Conservation (phyloP, 139 green algal species). For the Tetraselmis striata region DNA sequence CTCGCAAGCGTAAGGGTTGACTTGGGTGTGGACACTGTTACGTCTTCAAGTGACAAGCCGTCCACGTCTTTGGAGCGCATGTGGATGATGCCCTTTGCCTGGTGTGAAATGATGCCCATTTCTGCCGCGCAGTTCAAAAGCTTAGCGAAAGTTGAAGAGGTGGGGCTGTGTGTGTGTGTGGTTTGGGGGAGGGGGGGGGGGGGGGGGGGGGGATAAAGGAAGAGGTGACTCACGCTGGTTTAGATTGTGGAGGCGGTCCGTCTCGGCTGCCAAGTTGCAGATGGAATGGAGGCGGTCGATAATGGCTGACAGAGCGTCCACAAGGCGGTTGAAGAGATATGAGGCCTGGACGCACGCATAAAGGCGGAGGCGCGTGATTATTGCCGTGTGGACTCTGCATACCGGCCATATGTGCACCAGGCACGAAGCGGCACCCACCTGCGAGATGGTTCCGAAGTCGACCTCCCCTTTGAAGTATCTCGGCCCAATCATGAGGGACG, state of each 20-base stretch:
- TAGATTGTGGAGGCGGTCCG: conserved; percentile 53
- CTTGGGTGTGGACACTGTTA: neutral
- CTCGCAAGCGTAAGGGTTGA: neutral
- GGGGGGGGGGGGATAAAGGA: neutral
- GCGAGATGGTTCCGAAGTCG: conserved; percentile 68
- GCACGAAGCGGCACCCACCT: conserved; percentile 36
- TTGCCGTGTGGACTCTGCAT: too few species aligned
- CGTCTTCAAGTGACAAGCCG: neutral
- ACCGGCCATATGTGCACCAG: too few species aligned
- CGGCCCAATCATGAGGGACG: conserved; percentile 66
- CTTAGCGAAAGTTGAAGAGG: too few species aligned
- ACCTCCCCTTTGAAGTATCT: conserved; percentile 63
- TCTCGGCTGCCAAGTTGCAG: conserved; percentile 47
- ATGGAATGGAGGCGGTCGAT: conserved; percentile 33
- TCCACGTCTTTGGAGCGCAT: neutral
- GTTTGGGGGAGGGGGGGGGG: too few species aligned
- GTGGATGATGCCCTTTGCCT: neutral
- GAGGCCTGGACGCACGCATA: conserved; percentile 32
- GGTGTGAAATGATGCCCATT: neutral
- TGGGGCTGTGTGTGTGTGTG: too few species aligned
- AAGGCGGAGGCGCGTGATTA: too few species aligned
- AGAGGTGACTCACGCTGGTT: neutral
- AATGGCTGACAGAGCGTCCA: conserved; percentile 50
- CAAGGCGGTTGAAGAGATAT: conserved; percentile 50
- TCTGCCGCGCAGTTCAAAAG: too few species aligned